A percentile compares a stretch with the other conserved stretches of the same genome.
Evolutionary conservation across 441 rosid genomes (phyloP).

Genomic region (Metrosideros polymorpha): DNA sequence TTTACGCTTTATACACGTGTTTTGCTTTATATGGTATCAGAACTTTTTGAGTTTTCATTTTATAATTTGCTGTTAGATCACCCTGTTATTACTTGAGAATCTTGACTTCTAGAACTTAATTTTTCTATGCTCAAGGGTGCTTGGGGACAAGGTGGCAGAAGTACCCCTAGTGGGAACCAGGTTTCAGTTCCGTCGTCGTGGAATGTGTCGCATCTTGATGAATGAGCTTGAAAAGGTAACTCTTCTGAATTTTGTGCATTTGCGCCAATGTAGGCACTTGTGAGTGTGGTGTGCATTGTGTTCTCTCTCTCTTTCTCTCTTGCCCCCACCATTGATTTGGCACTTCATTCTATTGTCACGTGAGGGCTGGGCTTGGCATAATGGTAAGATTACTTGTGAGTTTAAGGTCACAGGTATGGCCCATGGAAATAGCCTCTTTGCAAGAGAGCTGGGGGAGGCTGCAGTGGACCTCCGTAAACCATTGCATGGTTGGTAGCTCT

Average conservation of each 20-base stretch:
- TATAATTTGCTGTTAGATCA: not conserved
- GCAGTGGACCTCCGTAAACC: not conserved
- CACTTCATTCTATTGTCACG: not conserved
- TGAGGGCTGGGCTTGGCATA: not conserved
- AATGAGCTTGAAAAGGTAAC: constrained; percentile 24
- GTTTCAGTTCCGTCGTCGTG: constrained; percentile 15
- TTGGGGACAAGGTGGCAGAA: constrained; percentile 28
- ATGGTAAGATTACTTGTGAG: not conserved
- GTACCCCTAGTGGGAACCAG: constrained; percentile 31
- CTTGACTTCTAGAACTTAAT: not conserved
- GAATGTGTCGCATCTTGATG: constrained; percentile 32
- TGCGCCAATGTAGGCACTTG: not conserved
- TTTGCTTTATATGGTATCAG: not conserved
- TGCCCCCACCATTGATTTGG: not conserved
- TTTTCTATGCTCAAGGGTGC: constrained; percentile 15
- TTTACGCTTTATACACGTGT: not conserved
- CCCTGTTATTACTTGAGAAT: not conserved
- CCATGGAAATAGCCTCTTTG: not conserved
- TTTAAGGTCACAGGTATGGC: not conserved
- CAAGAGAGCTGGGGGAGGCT: not conserved
- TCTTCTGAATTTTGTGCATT: not conserved
- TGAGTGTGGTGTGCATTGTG: not conserved
- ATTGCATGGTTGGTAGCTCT: not conserved
- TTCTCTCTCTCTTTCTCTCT: too few relatives aligned
- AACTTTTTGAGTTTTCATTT: not conserved